Conservation (phyloP, 805 yeast species). For the Yamadazyma insecticola region DNA sequence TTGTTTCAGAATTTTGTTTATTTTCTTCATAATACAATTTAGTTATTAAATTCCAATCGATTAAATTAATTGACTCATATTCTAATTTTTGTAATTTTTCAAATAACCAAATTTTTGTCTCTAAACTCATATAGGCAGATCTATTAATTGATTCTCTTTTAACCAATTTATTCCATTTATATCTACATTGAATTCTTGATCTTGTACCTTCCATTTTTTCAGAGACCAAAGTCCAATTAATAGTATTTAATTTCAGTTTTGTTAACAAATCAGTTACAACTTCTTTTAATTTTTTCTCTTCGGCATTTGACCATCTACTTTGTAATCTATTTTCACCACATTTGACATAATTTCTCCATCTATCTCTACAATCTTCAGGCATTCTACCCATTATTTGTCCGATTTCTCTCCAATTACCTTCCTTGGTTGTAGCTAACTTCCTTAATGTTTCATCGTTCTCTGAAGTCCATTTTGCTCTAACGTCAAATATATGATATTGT, state of each 20-base stretch:
- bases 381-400: constrained; percentile 79
- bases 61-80: constrained; percentile 19
- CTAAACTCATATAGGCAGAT: constrained; percentile 25
- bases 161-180: constrained; percentile 85
- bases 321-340: constrained; percentile 76
- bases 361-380: constrained; percentile 97
- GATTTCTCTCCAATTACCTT: constrained; percentile 85
- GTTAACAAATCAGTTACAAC: constrained; percentile 18
- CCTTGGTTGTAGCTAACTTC: constrained; percentile 57
- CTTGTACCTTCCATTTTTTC: constrained; percentile 87
- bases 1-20: constrained; percentile 3
- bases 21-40: constrained; percentile 23
- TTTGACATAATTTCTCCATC: constrained; percentile 94
- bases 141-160: constrained; percentile 47
- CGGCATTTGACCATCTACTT: constrained; percentile 76
- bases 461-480: constrained; percentile 85
- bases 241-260: constrained; percentile 21
- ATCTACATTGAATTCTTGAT: constrained; percentile 90
- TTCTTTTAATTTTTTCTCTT: constrained; percentile 55
- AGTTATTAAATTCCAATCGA: constrained; percentile 34
- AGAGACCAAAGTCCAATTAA: constrained; percentile 90
- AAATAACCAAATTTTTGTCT: constrained; percentile 36
- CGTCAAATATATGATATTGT: constrained; percentile 80
- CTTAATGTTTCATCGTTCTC: constrained; percentile 73
- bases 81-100: constrained; percentile 22